Evolutionary conservation across 768 basidiomycete genomes (phyloP).

Genomic region (Rhizopogon vulgaris): DNA sequence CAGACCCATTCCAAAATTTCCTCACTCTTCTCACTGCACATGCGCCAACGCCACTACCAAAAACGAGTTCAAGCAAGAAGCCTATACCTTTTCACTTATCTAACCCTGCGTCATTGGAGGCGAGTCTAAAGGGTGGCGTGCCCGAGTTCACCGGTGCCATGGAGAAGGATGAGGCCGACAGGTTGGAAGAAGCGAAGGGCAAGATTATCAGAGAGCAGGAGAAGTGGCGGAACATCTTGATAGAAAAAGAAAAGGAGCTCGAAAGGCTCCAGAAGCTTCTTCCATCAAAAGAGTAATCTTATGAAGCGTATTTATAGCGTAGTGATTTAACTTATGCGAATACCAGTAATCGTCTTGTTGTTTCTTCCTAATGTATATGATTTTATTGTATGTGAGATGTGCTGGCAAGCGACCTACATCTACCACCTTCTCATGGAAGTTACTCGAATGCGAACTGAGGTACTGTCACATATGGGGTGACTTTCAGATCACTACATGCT

Average conservation of each 20-base stretch:
- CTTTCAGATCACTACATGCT: too few relatives aligned
- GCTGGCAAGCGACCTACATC: background rate
- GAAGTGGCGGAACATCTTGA: constrained; percentile 56
- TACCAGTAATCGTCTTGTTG: background rate
- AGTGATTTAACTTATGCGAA: background rate
- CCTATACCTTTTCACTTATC: constrained; percentile 71
- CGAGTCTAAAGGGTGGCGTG: constrained; percentile 52
- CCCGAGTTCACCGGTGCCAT: constrained; percentile 84
- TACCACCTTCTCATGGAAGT: background rate
- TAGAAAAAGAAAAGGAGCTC: constrained; percentile 81
- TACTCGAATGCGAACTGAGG: background rate
- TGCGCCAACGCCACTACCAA: constrained; percentile 79
- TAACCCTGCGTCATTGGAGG: constrained; percentile 55
- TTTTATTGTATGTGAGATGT: background rate
- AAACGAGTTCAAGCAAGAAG: constrained; percentile 33
- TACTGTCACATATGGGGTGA: background rate
- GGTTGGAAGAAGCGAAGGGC: constrained; percentile 72
- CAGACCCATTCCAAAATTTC: constrained; percentile 86
- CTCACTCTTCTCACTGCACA: constrained; percentile 74
- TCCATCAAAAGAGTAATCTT: constrained; percentile 10
- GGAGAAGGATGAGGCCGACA: constrained; percentile 81
- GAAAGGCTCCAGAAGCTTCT: constrained; percentile 54
- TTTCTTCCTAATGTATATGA: background rate
- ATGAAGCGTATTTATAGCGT: background rate
- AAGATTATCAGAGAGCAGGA: constrained; percentile 72